Conservation (phyloP, 768 basidiomycete genomes). For the Rhodosporidiobolus odoratus region DNA sequence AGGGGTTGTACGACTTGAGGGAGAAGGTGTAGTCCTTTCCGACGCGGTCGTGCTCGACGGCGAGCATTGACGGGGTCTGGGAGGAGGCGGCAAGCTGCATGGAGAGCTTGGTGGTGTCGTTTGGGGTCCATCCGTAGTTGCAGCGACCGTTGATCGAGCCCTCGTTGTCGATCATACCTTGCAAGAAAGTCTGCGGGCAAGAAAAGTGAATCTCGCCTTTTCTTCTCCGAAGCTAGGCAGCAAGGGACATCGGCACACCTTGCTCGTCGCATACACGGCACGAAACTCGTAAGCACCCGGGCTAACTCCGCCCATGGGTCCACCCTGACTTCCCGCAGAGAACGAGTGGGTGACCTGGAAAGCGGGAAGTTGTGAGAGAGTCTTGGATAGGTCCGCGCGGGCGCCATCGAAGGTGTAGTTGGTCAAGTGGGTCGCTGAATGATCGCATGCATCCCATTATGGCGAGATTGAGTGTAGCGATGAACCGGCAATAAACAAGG, state of each 20-base stretch:
- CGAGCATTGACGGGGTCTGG: slow-evolving; percentile 79
- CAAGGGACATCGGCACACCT: slow-evolving; percentile 51
- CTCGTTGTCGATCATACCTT: slow-evolving; percentile 90
- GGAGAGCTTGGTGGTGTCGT: slow-evolving; percentile 75
- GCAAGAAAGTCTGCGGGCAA: slow-evolving; percentile 66
- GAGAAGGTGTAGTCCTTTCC: slow-evolving; percentile 82
- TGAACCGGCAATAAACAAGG: background rate
- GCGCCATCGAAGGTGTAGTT: slow-evolving; percentile 98
- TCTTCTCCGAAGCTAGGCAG: background rate
- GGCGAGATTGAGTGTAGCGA: too few species aligned
- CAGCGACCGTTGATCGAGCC: slow-evolving; percentile 80
- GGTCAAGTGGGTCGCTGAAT: slow-evolving; percentile 74
- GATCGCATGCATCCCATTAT: too few species aligned
- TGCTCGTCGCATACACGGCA: slow-evolving; percentile 79
- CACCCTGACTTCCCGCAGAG: slow-evolving; percentile 70
- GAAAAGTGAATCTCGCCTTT: too few species aligned
- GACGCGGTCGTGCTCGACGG: slow-evolving; percentile 87
- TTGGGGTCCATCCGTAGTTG: slow-evolving; percentile 80
- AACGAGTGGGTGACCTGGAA: slow-evolving; percentile 99
- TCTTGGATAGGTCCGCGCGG: slow-evolving; percentile 90
- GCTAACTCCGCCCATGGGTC: slow-evolving; percentile 35
- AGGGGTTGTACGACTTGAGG: slow-evolving; percentile 84
- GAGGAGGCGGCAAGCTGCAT: slow-evolving; percentile 64
- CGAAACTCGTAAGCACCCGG: slow-evolving; percentile 91
- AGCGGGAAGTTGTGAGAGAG: slow-evolving; percentile 82